Conservation (phyloP, 331 rosid genomes). For the Acacia concinna region DNA sequence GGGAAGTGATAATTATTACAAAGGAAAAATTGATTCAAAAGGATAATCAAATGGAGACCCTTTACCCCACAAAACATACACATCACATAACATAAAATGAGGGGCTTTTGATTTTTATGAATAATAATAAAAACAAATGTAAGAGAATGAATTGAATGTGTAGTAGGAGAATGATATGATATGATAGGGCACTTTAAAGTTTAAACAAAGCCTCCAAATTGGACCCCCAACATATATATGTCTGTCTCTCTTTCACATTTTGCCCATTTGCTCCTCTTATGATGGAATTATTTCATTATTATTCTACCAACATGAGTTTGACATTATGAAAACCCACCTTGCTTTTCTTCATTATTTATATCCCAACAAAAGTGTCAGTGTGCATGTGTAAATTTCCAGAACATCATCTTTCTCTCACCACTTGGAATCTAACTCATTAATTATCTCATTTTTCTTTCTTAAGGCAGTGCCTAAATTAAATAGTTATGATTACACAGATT, state of each 20-base stretch:
- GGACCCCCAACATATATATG: slow-evolving; percentile 61
- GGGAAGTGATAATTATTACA: slow-evolving; percentile 75
- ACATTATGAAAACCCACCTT: slow-evolving; percentile 23
- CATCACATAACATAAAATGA: slow-evolving; percentile 49
- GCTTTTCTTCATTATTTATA: slow-evolving; percentile 20
- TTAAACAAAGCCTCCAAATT: slow-evolving; percentile 76
- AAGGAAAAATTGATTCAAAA: slow-evolving; percentile 62
- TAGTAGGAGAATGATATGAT: slow-evolving; percentile 47
- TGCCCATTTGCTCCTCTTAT: slow-evolving; percentile 39
- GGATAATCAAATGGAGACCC: slow-evolving; percentile 65
- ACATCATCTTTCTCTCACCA: slow-evolving; percentile 44
- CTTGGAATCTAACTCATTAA: slow-evolving; percentile 40
- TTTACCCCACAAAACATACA: slow-evolving; percentile 71
- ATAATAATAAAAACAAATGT: slow-evolving; percentile 34
- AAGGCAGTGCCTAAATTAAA: slow-evolving; percentile 31
- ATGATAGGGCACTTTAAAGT: slow-evolving; percentile 52
- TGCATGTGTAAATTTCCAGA: slow-evolving; percentile 41
- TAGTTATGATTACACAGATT: slow-evolving; percentile 40
- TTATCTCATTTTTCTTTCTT: not conserved
- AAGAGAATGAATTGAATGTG: slow-evolving; percentile 19
- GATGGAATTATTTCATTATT: slow-evolving; percentile 42
- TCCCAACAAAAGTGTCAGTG: slow-evolving; percentile 26
- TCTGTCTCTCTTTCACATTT: slow-evolving; percentile 41
- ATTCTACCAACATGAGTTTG: slow-evolving; percentile 30
- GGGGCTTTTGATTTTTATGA: slow-evolving; percentile 49